Percentiles rank a stretch among this genome's conserved stretches.
phyloP scores from a whole-genome alignment of 768 basidiomycete genomes.

The Russula sp. region DNA sequence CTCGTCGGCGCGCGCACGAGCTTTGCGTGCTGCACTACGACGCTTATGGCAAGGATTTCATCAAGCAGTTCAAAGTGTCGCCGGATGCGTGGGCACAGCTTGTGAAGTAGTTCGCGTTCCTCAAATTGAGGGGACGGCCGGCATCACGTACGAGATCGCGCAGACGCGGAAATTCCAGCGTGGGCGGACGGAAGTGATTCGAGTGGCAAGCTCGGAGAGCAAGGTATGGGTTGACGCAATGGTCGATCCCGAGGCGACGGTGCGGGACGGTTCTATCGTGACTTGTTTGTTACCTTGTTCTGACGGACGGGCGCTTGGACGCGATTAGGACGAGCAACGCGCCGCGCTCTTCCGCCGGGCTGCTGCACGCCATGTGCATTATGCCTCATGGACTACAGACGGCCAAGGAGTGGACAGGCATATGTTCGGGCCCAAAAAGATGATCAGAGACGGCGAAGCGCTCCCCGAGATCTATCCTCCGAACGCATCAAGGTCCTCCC shows the following conservation, averaged over 20 bases:
- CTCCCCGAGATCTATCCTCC: constrained; percentile 61
- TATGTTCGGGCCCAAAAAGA: constrained; percentile 86
- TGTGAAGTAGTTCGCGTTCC: constrained; percentile 93
- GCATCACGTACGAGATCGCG: constrained; percentile 86
- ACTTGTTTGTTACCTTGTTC: not conserved
- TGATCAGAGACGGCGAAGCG: constrained; percentile 65
- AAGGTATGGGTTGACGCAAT: constrained; percentile 88
- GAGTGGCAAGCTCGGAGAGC: constrained; percentile 75
- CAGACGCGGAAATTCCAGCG: constrained; percentile 90
- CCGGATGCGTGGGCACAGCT: constrained; percentile 96
- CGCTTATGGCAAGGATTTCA: constrained; percentile 74
- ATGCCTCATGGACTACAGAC: constrained; percentile 87
- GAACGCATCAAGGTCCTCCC: no score
- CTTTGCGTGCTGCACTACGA: constrained; percentile 39
- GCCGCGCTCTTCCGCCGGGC: constrained; percentile 69
- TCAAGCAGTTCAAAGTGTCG: constrained; percentile 76
- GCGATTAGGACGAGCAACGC: constrained; percentile 46
- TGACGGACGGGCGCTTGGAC: not conserved
- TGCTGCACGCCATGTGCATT: constrained; percentile 73
- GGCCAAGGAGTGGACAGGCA: constrained; percentile 95
- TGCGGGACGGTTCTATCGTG: constrained; percentile 27
- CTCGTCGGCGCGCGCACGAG: constrained; percentile 69
- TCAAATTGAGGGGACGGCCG: constrained; percentile 75
- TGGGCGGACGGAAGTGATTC: constrained; percentile 93
- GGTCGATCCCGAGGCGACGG: constrained; percentile 50